These are phyloP conservation scores for Penicillium psychrosexuale DNA, from an alignment of 2,329 filamentous ascomycete species.

Conservation along the genomic window DNA sequence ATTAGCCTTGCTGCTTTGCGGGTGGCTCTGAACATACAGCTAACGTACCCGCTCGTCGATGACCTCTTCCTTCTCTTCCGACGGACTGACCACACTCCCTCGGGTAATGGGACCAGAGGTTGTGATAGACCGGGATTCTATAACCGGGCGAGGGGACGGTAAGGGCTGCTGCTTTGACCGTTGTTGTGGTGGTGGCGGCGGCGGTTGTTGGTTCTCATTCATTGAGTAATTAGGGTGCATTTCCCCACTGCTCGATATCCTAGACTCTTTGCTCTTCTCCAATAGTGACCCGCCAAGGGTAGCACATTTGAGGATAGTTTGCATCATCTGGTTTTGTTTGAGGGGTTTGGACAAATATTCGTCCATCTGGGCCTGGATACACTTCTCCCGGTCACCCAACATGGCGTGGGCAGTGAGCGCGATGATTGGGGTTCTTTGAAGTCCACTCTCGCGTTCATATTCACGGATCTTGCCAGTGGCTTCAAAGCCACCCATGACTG, in stretches of 20 bases:
- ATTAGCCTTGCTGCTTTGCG: constrained; percentile 10
- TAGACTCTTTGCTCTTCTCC: constrained; percentile 45
- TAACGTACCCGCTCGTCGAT: constrained; percentile 55
- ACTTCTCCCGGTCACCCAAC: constrained; percentile 97
- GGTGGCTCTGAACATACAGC: constrained; percentile 10
- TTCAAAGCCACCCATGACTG: constrained; percentile 99
- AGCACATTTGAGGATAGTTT: constrained; percentile 94
- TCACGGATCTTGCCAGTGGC: constrained; percentile 95
- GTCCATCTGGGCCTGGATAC: constrained; percentile 98
- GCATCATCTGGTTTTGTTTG: constrained; percentile 95
- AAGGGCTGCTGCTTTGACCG: constrained; percentile 17
- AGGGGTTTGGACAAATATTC: constrained; percentile 96
- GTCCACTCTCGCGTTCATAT: constrained; percentile 78
- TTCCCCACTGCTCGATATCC: constrained; percentile 40
- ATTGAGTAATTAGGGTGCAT: constrained; percentile 35
- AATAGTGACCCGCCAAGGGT: constrained; percentile 65
- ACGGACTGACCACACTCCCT: constrained; percentile 61
- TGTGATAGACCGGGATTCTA: constrained; percentile 66
- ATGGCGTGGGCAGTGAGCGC: constrained; percentile 96
- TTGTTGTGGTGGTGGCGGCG: constrained; percentile 9
- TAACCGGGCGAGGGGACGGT: constrained; percentile 46
- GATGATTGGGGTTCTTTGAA: constrained; percentile 88
- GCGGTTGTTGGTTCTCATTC: constrained; percentile 36
- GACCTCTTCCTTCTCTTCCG: constrained; percentile 61
- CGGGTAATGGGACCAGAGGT: constrained; percentile 59